Evolutionary conservation across 495 filamentous ascomycete genomes (phyloP).

Genomic region (Halenospora varia): DNA sequence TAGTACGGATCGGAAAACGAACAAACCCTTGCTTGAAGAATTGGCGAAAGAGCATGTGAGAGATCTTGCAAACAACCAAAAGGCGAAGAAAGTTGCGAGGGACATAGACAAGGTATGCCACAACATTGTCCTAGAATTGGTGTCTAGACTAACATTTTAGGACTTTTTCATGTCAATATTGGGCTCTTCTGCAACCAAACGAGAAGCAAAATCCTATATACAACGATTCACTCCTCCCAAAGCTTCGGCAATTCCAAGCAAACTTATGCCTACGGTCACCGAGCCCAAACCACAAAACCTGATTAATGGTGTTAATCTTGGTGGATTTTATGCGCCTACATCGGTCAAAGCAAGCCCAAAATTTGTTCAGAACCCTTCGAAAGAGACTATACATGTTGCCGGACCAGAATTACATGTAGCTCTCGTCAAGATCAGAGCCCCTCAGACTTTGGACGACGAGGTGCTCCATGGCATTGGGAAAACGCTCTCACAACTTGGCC

Average conservation of each 20-base stretch:
- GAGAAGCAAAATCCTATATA: slow-evolving; percentile 85
- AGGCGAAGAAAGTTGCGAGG: slow-evolving; percentile 23
- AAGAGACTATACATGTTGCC: slow-evolving; percentile 29
- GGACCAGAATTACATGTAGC: slow-evolving; percentile 69
- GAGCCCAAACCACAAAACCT: slow-evolving; percentile 8
- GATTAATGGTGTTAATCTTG: slow-evolving; percentile 51
- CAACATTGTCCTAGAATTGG: background rate
- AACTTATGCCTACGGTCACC: background rate
- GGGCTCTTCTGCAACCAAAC: slow-evolving; percentile 79
- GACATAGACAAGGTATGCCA: slow-evolving; percentile 19
- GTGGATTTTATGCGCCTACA: slow-evolving; percentile 55
- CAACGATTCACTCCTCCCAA: slow-evolving; percentile 61
- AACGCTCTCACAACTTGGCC: slow-evolving; percentile 77
- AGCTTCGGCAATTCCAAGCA: background rate
- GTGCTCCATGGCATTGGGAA: slow-evolving; percentile 72
- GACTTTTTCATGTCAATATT: slow-evolving; percentile 81
- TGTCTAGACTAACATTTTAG: too few relatives aligned
- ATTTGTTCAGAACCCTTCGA: slow-evolving; percentile 47
- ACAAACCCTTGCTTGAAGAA: slow-evolving; percentile 21
- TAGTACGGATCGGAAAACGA: slow-evolving; percentile 4
- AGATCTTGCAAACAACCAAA: slow-evolving; percentile 21
- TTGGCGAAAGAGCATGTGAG: slow-evolving; percentile 22
- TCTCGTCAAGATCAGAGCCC: slow-evolving; percentile 75
- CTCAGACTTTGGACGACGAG: slow-evolving; percentile 61
- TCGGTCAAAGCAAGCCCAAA: slow-evolving; percentile 61